Evolutionary conservation across 257 asterid species (phyloP).

Genomic region (Fraxinus pennsylvanica): DNA sequence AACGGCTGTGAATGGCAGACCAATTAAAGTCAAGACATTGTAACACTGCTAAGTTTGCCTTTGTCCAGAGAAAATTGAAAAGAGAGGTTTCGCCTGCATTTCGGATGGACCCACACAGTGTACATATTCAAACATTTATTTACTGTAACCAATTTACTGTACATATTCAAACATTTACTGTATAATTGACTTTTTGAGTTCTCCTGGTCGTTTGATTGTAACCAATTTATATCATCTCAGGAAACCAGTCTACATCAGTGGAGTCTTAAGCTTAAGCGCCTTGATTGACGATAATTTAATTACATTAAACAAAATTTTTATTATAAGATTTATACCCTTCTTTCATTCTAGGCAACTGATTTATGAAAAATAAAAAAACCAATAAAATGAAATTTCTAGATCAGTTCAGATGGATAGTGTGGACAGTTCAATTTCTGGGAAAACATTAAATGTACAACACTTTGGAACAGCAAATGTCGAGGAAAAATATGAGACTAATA

Average conservation of each 20-base stretch:
- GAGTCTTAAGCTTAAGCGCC: neutral
- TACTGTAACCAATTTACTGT: too few relatives aligned
- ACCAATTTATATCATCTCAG: neutral
- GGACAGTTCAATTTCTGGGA: neutral
- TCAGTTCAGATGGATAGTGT: neutral
- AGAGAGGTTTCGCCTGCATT: too few relatives aligned
- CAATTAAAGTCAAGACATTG: too few relatives aligned
- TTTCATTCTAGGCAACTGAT: neutral
- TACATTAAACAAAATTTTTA: neutral
- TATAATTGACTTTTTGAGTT: neutral
- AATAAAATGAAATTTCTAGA: too few relatives aligned
- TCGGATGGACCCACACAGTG: too few relatives aligned
- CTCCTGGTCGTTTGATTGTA: neutral
- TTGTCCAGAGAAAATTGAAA: too few relatives aligned
- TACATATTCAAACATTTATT: neutral
- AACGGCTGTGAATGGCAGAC: neutral
- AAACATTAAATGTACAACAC: neutral
- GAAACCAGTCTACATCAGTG: neutral
- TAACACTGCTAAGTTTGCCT: too few relatives aligned
- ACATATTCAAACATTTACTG: neutral
- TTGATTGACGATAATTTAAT: neutral
- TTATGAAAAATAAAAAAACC: neutral
- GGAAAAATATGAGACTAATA: slow-evolving; percentile 5
- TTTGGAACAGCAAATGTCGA: neutral
- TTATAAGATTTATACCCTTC: neutral